Evolutionary conservation across 257 asterid genomes (phyloP), one percentile per base, ranked within the genome.

Genomic region (Voacanga thouarsii): DNA sequence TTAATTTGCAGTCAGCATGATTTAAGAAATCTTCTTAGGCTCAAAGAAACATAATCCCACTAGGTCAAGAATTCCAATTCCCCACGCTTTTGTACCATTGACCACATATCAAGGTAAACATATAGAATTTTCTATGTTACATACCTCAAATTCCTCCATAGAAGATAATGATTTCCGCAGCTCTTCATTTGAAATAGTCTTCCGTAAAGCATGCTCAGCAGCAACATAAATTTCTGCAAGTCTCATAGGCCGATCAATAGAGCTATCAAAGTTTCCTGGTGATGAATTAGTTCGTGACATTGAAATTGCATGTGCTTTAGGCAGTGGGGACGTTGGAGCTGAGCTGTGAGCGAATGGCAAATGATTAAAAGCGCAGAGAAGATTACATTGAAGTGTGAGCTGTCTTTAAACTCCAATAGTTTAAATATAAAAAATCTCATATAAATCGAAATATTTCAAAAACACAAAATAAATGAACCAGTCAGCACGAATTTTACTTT

Each of bases 171-270:
- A 90, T 86, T 89, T 89, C 87, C 82, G 79, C 77, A 96, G 73
- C 75, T 90, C 88, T 24, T 81, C 83, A 82, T 90, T 92, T 80
- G 99, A 92, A 73, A 93, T 88, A 59, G 98, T 93, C 77, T 67
- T 89, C 84, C 75, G 85, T 77, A 96, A 87, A 82, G 98, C 97
- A 90, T 90, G 97, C 89, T 96, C 97, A 47, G 99, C 92, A 81
- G 98, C 94, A 74, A 93, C 99, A 81, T 80, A 86, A 79, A 93
- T 93, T 88, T 96, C 99, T 37, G 97, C 97, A 80, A 96, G 95
- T 85, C 96, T 89, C 99, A 96, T 89, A 68, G 97, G 99, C 44
- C 96, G 94, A 85, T 88, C 92, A 84, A 90, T 84, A 55, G 90
- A 87, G 85, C 90, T 86, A 65, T 93, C 97, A 79, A 93, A 89